A percentile compares a stretch with the other conserved stretches of the same genome.
Conservation (phyloP, 139 green algal species). For the Micractinium conductrix region DNA sequence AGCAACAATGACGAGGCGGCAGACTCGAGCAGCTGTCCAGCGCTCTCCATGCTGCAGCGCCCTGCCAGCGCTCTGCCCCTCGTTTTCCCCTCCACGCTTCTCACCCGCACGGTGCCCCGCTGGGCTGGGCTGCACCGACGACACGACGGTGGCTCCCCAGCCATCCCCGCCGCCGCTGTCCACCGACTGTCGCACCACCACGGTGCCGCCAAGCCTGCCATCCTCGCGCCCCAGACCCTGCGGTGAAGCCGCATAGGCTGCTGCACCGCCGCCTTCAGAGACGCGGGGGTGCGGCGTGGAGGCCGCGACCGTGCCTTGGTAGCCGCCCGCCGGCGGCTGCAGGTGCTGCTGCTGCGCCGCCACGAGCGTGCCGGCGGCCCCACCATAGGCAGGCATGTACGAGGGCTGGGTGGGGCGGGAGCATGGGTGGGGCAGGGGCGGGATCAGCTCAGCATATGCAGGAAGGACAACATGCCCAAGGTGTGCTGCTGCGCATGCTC, state of each 20-base stretch:
- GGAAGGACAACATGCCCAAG: no score
- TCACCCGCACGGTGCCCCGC: slow-evolving; percentile 1
- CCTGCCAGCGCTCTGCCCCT: neutral
- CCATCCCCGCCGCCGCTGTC: neutral
- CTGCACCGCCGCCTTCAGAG: no score
- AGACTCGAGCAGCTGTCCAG: neutral
- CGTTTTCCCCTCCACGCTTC: neutral
- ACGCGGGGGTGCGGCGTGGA: no score
- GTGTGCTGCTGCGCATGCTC: no score
- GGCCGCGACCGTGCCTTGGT: slow-evolving; percentile 11
- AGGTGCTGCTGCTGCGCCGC: slow-evolving; percentile 3
- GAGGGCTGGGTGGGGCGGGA: no score
- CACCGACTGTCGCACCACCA: slow-evolving; percentile 34
- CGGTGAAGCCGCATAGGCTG: no score
- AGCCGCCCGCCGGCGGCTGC: slow-evolving; percentile 2
- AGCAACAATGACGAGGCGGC: no score
- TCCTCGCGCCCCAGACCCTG: neutral
- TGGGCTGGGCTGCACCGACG: no score
- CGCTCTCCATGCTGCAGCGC: no score
- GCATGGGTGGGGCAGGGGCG: no score
- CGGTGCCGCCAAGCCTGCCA: slow-evolving; percentile 39
- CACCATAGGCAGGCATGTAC: slow-evolving; percentile 1
- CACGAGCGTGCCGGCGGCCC: neutral
- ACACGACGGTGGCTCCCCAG: slow-evolving; percentile 2
- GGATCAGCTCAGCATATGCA: no score